A percentile compares a stretch with the other conserved stretches of the same genome.
Conservation (phyloP, 1,284 basidiomycete species). For the Marasmius oreades region DNA sequence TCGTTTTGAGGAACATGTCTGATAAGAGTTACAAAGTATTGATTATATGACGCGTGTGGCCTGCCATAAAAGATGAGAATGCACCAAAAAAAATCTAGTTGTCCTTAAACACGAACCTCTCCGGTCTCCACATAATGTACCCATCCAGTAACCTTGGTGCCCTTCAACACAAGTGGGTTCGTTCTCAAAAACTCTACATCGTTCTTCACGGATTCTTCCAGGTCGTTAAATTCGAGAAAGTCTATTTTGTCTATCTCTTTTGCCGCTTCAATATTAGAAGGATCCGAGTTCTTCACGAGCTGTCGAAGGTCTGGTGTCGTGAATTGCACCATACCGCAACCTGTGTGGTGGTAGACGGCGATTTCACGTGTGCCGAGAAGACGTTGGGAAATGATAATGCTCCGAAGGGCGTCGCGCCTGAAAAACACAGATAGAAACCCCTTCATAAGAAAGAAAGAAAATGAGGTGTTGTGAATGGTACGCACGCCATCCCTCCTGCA, state of each 20-base stretch:
- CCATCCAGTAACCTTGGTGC: constrained; percentile 59
- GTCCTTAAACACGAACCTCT: constrained; percentile 41
- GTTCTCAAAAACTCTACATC: constrained; percentile 56
- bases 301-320: constrained; percentile 44
- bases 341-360: constrained; percentile 64
- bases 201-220: constrained; percentile 51
- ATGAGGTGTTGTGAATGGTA: constrained; percentile 12
- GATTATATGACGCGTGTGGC: no score
- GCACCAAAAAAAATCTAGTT: no score
- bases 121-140: constrained; percentile 62
- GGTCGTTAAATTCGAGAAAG: constrained; percentile 52
- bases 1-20: no score
- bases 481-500: constrained; percentile 60
- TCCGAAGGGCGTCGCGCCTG: constrained; percentile 51
- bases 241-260: constrained; percentile 48
- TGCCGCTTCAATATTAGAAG: constrained; percentile 29
- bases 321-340: constrained; percentile 67
- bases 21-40: no score
- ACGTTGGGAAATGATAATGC: constrained; percentile 64
- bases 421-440: no score
- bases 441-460: not conserved
- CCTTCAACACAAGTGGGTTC: constrained; percentile 51
- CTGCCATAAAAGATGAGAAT: no score
- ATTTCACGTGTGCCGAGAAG: constrained; percentile 67
- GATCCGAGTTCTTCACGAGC: constrained; percentile 46